These are phyloP conservation scores for Trichoderma sp. DNA, from an alignment of 2,329 filamentous ascomycete species.

Conservation along the genomic window DNA sequence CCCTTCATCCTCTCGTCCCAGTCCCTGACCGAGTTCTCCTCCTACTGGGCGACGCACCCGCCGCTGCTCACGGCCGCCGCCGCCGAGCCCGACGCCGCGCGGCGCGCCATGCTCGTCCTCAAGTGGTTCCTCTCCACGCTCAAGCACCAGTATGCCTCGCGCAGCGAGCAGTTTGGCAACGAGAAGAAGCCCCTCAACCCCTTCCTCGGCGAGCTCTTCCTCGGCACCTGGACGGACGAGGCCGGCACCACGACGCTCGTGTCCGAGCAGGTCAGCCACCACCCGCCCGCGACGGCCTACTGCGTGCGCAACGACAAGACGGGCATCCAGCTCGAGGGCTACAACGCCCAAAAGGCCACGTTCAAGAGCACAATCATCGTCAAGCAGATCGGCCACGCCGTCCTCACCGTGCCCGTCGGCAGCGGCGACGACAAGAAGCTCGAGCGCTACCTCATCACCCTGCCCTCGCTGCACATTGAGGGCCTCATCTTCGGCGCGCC, in stretches of 20 bases:
- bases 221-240: constrained; percentile 85
- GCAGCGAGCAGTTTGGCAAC: constrained; percentile 78
- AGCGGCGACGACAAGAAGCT: constrained; percentile 40
- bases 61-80: constrained; percentile 79
- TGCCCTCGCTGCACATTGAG: constrained; percentile 90
- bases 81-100: constrained; percentile 74
- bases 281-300: constrained; percentile 94
- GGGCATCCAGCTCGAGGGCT: constrained; percentile 78
- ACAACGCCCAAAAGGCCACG: constrained; percentile 95
- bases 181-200: constrained; percentile 99
- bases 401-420: constrained; percentile 68
- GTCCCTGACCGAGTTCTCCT: constrained; percentile 77
- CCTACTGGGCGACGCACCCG: constrained; percentile 82
- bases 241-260: constrained; percentile 82
- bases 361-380: constrained; percentile 93
- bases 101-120: constrained; percentile 82
- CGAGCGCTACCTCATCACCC: constrained; percentile 86
- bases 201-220: constrained; percentile 90
- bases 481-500: constrained; percentile 83
- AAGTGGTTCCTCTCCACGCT: constrained; percentile 96
- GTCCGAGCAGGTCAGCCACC: constrained; percentile 93
- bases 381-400: constrained; percentile 89
- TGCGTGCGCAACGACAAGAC: constrained; percentile 84
- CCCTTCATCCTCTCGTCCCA: constrained; percentile 81
- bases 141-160: constrained; percentile 77